Percentiles rank a stretch among this genome's conserved stretches.
Evolutionary conservation across 1,284 basidiomycete genomes (phyloP).

Genomic region (Trichosporon sp.): DNA sequence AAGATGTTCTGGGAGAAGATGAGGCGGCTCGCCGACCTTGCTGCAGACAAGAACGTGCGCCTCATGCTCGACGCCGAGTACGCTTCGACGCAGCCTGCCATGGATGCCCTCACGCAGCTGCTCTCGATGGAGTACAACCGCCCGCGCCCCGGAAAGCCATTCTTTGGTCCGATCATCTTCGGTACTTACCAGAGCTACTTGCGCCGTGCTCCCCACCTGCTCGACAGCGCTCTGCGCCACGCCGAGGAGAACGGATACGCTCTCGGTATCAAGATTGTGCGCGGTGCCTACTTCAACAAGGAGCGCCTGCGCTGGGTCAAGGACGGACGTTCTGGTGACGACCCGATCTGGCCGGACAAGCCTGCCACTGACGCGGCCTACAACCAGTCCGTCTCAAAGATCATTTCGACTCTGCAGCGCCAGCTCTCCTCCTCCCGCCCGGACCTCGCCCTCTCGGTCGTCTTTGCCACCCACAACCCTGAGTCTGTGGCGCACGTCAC

Average conservation of each 20-base stretch:
- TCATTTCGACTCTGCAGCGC: slow-evolving; percentile 52
- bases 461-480: slow-evolving; percentile 86
- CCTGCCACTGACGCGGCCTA: slow-evolving; percentile 74
- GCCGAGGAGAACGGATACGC: slow-evolving; percentile 66
- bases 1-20: slow-evolving; percentile 59
- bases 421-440: slow-evolving; percentile 47
- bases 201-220: slow-evolving; percentile 57
- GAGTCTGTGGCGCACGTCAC: slow-evolving; percentile 60
- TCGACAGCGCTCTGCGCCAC: slow-evolving; percentile 62
- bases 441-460: slow-evolving; percentile 57
- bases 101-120: slow-evolving; percentile 69
- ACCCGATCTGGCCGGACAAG: slow-evolving; percentile 51
- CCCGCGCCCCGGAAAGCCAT: slow-evolving; percentile 18
- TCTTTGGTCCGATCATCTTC: slow-evolving; percentile 39
- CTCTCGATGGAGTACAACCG: slow-evolving; percentile 72
- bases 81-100: slow-evolving; percentile 70
- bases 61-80: slow-evolving; percentile 79
- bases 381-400: slow-evolving; percentile 60
- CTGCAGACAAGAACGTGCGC: slow-evolving; percentile 51
- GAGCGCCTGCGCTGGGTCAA: slow-evolving; percentile 53
- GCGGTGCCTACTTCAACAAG: slow-evolving; percentile 83
- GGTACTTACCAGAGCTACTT: slow-evolving; percentile 83
- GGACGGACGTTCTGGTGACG: slow-evolving; percentile 37
- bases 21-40: slow-evolving; percentile 57
- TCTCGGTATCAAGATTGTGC: slow-evolving; percentile 88